Evolutionary conservation across 257 asterid genomes (phyloP), one percentile per base, ranked within the genome.

Genomic region (Penstemon barbatus): DNA sequence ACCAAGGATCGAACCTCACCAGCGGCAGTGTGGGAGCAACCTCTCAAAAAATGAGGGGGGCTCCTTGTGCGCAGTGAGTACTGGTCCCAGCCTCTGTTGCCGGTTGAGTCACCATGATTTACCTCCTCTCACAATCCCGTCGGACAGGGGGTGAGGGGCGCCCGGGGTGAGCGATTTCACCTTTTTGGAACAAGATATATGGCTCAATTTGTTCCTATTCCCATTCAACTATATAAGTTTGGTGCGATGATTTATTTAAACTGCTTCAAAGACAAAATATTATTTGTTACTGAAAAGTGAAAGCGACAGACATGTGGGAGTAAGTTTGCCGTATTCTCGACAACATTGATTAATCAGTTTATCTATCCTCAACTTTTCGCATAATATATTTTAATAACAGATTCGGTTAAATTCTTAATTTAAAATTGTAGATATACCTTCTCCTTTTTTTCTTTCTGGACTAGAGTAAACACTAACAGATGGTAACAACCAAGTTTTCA

Each of bases 251-350:
- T 46, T 19, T 63, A 60, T 58, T 74, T 48, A 7, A 25, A 11
- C 74, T 68, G 55, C 43, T 56, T 50, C 56, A 65, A 45, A 63
- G 60, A 58, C 58, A 53, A 75, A 25, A 1, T 71, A 63, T 37
- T 25, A 25, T 25, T 25, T 72, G 65, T 56, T 45, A 69, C 64
- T 6, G 90, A 85, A 79, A 79, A 69, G 61, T 6, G 90, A 85
- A 79, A 79, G 82, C 65, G 87, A 88, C 81, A 67, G 81, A 65
- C 92, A 85, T 88, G 92, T 88, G 88, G 78, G 37, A 44, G 59
- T 46, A 71, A 66, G 56, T 71, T 60, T 36, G 61, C 74, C 55
- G 61, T 66, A 65, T 79, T 78, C 71, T 62, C 64, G 65, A 51
- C 43, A 19, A 19, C 46, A 71, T 53, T 73, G 43, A 61, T 66